Base-by-base conservation (phyloP, 208 protist species). In the Wallacemonas sp. region DNA sequence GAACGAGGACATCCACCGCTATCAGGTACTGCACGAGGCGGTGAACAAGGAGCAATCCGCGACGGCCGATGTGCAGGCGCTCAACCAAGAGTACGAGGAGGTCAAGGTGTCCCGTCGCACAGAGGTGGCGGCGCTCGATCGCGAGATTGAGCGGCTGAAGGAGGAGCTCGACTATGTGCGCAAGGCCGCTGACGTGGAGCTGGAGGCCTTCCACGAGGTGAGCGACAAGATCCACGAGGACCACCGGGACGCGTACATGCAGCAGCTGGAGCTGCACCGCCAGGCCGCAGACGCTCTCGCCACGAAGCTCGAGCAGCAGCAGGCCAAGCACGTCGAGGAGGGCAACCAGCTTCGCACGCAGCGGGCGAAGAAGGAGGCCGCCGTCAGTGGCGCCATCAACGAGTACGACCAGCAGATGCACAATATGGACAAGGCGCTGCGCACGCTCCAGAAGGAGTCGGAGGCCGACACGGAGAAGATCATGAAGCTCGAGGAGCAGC, bases 1-100 rank as follows among this genome's bases (percentile, higher is more conserved):
- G 18, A 93, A 91, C 61, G 92, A 97, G 54, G 92, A 97, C 67
- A 76, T 94, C 2, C 84, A 90, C 61, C 90, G 88, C 59, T 94
- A 94, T 42, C 65, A 82, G 44, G 84, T 97, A 33, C 75, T 97
- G 61, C 83, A 92, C 63, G 92, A 97, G 67, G 86, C 92, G 33
- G 87, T 97, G 26, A 94, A 93, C 70, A 84, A 87, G 61, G 92
- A 97, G 72, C 86, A 93, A 65, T 82, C 84, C 14, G 84, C 87
- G 18, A 89, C 86, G 10, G 92, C 92, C 10, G 92, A 97, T 61
- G 92, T 97, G 54, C 87, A 97, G 79, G 83, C 91, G 32, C 65
- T 97, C 25, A 97, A 97, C 33, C 84, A 86, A 12, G 87, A 91
- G 61, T 97, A 91, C 76, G 76, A 92, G 25, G 81, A 87, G 54